A percentile compares a stretch with the other conserved stretches of the same genome.
Evolutionary conservation across 305 asterid species (phyloP).

Genomic region (Solanum aculeatissimum): DNA sequence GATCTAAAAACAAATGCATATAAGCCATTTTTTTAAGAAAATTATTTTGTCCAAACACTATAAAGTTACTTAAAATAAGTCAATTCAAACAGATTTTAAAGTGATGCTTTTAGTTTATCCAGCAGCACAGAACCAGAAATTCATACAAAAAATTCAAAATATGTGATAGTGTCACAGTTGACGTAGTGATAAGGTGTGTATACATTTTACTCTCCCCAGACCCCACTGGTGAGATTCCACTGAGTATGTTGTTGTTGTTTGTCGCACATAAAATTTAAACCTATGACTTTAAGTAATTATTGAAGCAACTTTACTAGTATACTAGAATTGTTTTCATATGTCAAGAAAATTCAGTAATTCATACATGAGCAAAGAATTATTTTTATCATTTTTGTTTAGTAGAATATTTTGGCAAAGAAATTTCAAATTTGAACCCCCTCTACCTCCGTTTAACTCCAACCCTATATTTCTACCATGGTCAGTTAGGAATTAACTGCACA

Average conservation of each 20-base stretch:
- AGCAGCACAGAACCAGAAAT: background rate
- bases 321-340: background rate
- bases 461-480: background rate
- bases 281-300: background rate
- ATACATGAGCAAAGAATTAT: background rate
- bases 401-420: too few species aligned
- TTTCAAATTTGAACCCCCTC: background rate
- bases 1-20: too few species aligned
- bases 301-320: background rate
- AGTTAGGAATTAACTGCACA: background rate
- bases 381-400: background rate
- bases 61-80: too few species aligned
- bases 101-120: background rate
- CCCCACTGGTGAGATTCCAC: too few species aligned
- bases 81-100: too few species aligned
- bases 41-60: too few species aligned
- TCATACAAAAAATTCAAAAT: background rate
- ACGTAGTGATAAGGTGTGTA: too few species aligned
- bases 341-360: background rate
- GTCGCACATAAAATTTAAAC: background rate
- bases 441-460: too few species aligned
- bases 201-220: too few species aligned
- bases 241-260: too few species aligned
- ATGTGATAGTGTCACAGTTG: background rate
- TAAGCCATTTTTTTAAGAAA: too few species aligned